These are phyloP conservation scores for Candida boidinii DNA, from an alignment of 805 yeast genomes.

Conservation along the genomic window DNA sequence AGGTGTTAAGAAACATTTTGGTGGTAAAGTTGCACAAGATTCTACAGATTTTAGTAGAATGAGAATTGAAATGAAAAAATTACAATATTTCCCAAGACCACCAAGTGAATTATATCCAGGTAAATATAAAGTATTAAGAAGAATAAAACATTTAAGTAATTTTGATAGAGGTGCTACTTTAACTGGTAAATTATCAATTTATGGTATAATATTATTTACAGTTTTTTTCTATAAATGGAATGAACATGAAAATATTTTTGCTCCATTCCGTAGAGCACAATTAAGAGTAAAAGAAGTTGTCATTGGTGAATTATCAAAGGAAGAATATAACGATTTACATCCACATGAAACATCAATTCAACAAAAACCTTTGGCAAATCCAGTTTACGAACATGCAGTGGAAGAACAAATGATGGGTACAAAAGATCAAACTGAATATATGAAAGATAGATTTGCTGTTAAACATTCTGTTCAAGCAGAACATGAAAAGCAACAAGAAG, in stretches of 20 bases:
- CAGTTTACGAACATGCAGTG: constrained; percentile 3
- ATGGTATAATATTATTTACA: constrained; percentile 44
- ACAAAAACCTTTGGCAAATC: constrained; percentile 26
- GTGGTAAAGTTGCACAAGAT: constrained; percentile 43
- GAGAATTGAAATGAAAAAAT: constrained; percentile 62
- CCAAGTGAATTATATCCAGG: constrained; percentile 69
- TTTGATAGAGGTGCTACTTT: constrained; percentile 55
- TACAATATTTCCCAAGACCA: constrained; percentile 76
- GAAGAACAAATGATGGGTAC: constrained; percentile 4
- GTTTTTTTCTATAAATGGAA: constrained; percentile 79
- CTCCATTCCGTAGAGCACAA: constrained; percentile 57
- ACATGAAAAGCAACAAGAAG: constrained; percentile 57
- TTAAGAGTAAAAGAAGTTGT: constrained; percentile 45
- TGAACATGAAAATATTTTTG: constrained; percentile 67
- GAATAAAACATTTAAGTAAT: constrained; percentile 41
- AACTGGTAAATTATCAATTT: constrained; percentile 43
- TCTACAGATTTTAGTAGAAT: constrained; percentile 62
- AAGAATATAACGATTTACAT: constrained; percentile 58
- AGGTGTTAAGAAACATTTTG: constrained; percentile 41
- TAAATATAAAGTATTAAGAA: constrained; percentile 60
- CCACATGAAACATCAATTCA: constrained; percentile 31
- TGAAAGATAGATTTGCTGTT: constrained; percentile 54
- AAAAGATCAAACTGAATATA: constrained; percentile 23
- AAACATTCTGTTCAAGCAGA: constrained; percentile 72
- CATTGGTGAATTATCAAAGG: constrained; percentile 44